Evolutionary conservation across 2,329 filamentous ascomycete species (phyloP).

Genomic region (Arachnopeziza araneosa): DNA sequence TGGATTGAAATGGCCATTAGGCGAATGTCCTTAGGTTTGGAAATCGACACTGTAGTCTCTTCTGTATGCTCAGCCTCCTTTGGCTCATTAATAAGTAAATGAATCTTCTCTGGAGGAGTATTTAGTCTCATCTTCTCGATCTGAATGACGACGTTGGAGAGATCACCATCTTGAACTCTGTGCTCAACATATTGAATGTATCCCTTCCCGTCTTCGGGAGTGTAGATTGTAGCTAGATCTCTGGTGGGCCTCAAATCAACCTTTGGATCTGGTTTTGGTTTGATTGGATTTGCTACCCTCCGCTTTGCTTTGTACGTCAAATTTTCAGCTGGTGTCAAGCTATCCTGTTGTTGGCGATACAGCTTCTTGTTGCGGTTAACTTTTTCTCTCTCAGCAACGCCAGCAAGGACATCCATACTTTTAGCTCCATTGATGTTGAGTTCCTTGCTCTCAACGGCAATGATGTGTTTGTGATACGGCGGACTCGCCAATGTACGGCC

Average conservation of each 20-base stretch:
- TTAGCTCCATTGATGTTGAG: constrained; percentile 83
- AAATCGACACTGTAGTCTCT: constrained; percentile 13
- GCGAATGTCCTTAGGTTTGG: constrained; percentile 36
- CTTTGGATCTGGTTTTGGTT: constrained; percentile 22
- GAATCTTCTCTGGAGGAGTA: constrained; percentile 10
- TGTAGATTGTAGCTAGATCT: constrained; percentile 47
- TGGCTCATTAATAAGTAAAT: constrained; percentile 17
- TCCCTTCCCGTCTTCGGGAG: constrained; percentile 56
- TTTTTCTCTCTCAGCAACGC: constrained; percentile 65
- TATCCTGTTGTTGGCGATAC: constrained; percentile 41
- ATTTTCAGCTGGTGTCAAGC: constrained; percentile 36
- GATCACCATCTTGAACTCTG: constrained; percentile 65
- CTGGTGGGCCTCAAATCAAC: constrained; percentile 46
- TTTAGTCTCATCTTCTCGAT: constrained; percentile 42
- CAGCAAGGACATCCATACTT: constrained; percentile 77
- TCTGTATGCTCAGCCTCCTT: constrained; percentile 9
- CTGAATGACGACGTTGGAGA: constrained; percentile 60
- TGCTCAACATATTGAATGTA: constrained; percentile 75
- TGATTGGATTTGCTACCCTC: constrained; percentile 31
- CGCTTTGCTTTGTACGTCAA: constrained; percentile 35
- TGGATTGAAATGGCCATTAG: constrained; percentile 93
- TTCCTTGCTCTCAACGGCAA: constrained; percentile 84
- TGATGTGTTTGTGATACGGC: constrained; percentile 80
- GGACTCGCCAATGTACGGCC: constrained; percentile 78
- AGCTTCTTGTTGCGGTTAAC: constrained; percentile 80